These are phyloP conservation scores for Phalaenopsis hybrid DNA, from an alignment of 116 monocot genomes.

Conservation along the genomic window DNA sequence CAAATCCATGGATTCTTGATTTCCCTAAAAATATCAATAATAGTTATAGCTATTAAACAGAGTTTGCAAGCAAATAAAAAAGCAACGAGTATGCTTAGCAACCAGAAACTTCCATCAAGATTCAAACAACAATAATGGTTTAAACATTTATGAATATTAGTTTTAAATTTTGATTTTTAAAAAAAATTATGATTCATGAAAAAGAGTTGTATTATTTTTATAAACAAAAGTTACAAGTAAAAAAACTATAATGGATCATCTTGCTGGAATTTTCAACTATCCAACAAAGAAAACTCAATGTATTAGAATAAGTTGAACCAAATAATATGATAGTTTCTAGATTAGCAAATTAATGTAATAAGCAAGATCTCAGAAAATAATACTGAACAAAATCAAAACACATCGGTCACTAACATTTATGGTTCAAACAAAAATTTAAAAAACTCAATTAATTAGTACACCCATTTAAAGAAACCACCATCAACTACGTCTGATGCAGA, in stretches of 20 bases:
- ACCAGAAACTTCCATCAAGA: not conserved
- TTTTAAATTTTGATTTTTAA: not conserved
- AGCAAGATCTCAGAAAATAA: not conserved
- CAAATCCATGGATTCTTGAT: slow-evolving; percentile 99
- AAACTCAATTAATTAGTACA: not conserved
- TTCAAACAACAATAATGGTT: not conserved
- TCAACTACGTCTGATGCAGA: not conserved
- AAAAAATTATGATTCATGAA: not conserved
- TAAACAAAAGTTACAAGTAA: too few relatives aligned
- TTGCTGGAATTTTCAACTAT: too few relatives aligned
- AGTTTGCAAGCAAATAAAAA: not conserved
- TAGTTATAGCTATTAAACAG: not conserved
- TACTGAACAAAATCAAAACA: not conserved
- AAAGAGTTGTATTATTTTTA: not conserved
- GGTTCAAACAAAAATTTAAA: not conserved
- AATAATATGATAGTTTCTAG: not conserved
- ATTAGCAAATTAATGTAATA: not conserved
- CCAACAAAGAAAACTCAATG: not conserved
- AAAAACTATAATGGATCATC: too few relatives aligned
- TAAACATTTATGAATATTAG: not conserved
- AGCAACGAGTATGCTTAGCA: not conserved
- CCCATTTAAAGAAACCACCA: not conserved
- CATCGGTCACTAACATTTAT: not conserved
- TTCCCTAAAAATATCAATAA: slow-evolving; percentile 47
- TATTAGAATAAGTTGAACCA: not conserved